A percentile compares a stretch with the other conserved stretches of the same genome.
phyloP scores from a whole-genome alignment of 2,329 filamentous ascomycete species.

The Sporothrix humicola region DNA sequence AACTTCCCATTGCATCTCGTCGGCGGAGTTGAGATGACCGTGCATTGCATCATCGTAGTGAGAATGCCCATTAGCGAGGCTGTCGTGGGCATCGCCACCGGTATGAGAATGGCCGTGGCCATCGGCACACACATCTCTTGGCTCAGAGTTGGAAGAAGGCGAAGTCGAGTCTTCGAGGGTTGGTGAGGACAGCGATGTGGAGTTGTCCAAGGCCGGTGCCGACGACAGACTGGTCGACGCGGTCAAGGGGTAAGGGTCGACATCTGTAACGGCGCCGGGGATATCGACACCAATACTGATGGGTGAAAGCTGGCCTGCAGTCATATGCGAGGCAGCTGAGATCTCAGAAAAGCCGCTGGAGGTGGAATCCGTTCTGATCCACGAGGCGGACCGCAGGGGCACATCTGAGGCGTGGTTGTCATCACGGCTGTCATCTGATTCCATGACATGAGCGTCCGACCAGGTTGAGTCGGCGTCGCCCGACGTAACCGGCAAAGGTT shows the following conservation, averaged over 20 bases:
- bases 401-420: conserved; percentile 39
- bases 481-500: conserved; percentile 50
- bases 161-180: conserved; percentile 54
- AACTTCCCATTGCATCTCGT: conserved; percentile 56
- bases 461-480: conserved; percentile 53
- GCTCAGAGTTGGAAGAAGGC: conserved; percentile 55
- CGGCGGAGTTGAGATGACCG: conserved; percentile 43
- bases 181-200: conserved; percentile 50
- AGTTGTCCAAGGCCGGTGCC: conserved; percentile 32
- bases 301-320: conserved; percentile 58
- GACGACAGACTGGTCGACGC: conserved; percentile 35
- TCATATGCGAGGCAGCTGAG: conserved; percentile 41
- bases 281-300: conserved; percentile 58
- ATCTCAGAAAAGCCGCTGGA: conserved; percentile 44
- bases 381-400: conserved; percentile 47
- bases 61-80: not conserved
- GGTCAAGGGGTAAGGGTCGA: conserved; percentile 41
- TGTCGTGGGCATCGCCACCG: not conserved
- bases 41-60: conserved; percentile 30
- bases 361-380: conserved; percentile 44
- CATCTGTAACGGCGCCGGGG: conserved; percentile 37
- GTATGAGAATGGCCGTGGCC: conserved; percentile 38
- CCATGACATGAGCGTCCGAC: conserved; percentile 54
- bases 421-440: conserved; percentile 49
- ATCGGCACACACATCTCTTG: conserved; percentile 52